Evolutionary conservation across 169 alveolate genomes (phyloP).

Genomic region (Cryptosporidium sp.): DNA sequence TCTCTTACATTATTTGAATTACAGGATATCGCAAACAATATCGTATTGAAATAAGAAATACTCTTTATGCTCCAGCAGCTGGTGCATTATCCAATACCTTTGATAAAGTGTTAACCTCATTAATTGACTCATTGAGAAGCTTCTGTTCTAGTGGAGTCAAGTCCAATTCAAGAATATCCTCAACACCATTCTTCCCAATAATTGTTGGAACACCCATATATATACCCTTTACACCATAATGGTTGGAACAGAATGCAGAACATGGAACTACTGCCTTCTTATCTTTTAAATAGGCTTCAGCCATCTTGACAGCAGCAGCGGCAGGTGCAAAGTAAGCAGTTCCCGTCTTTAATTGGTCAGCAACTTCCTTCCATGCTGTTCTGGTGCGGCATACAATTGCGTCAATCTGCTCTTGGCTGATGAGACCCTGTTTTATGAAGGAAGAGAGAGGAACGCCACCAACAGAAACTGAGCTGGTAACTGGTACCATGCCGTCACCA

Average conservation of each 20-base stretch:
- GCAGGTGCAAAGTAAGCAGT: slow-evolving; percentile 86
- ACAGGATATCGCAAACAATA: slow-evolving; percentile 15
- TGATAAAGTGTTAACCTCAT: slow-evolving; percentile 34
- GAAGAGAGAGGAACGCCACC: slow-evolving; percentile 83
- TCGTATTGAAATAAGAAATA: background rate
- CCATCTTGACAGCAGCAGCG: slow-evolving; percentile 83
- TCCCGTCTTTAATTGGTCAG: slow-evolving; percentile 80
- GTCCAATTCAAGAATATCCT: slow-evolving; percentile 79
- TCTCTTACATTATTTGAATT: background rate
- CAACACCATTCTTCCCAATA: slow-evolving; percentile 84
- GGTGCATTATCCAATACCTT: slow-evolving; percentile 59
- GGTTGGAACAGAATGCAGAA: slow-evolving; percentile 83
- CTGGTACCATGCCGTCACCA: slow-evolving; percentile 86
- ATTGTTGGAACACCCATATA: slow-evolving; percentile 86
- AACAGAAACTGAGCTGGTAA: slow-evolving; percentile 80
- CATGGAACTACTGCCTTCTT: slow-evolving; percentile 82
- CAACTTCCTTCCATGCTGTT: slow-evolving; percentile 83
- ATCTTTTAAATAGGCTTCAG: slow-evolving; percentile 83
- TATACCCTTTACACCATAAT: slow-evolving; percentile 82
- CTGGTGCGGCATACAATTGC: slow-evolving; percentile 82
- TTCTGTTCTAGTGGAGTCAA: slow-evolving; percentile 77
- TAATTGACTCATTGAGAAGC: slow-evolving; percentile 44
- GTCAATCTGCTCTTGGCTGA: slow-evolving; percentile 79
- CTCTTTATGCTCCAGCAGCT: slow-evolving; percentile 59
- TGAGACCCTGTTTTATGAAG: slow-evolving; percentile 77